Evolutionary conservation across 1,139 yeast species (phyloP), one percentile per base, ranked within the genome.

Genomic region (Protomyces arabidopsidicola): DNA sequence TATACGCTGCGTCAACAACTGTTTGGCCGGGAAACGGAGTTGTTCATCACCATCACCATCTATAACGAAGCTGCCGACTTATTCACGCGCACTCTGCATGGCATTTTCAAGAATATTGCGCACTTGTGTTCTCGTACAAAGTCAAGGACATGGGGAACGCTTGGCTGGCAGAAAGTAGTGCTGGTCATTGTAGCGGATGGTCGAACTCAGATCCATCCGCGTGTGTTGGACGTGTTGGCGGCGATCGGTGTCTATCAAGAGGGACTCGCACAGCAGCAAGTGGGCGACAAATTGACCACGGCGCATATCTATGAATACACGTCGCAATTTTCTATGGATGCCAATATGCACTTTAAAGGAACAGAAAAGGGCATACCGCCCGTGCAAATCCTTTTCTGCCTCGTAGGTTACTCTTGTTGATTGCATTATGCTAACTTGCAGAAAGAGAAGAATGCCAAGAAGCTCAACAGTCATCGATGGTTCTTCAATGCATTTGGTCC

Each of bases 171-270:
- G 72, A 91, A 90, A 73, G 85, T 93, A 65, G 96, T 90, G 63
- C 97, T 93, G 14, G 81, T 90, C 66, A 81, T 93, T 65, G 90
- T 93, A 50, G 88, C 96, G 62, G 98, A 93, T 77, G 98, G 98
- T 68, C 67, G 88, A 95, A 93, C 39, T 16, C 63, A 64, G 93
- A 84, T 97, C 75, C 89, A 90, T 60, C 90, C 88, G 65, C 84
- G 87, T 42, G 90, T 91, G 1, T 78, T 90, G 67, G 96, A 93
- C 68, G 79, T 90, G 69, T 79, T 93, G 68, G 90, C 97, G 12
- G 90, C 97, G 0, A 83, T 95, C 67, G 98, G 98, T 64, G 87
- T 95, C 67, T 93, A 90, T 73, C 98, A 93, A 75, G 98, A 90
- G 67, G 96, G 96, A 61, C 85, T 91, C 70, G 95, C 97, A 68